Conservation (phyloP, 1,139 yeast genomes). For the Hemisphaericaspora xylanilytica region DNA sequence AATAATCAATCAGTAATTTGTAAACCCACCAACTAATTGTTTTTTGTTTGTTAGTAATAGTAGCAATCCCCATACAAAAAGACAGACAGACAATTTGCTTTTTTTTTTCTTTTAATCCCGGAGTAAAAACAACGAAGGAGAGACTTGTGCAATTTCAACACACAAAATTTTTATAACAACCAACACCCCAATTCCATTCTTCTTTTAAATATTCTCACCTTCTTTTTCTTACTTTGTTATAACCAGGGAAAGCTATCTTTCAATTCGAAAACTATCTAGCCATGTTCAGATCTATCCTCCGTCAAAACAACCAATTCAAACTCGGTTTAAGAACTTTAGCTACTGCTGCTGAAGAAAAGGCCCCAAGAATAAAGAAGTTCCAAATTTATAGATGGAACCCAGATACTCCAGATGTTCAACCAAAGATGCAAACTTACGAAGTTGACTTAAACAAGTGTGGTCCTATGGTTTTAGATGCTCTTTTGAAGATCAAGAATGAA, state of each 20-base stretch:
- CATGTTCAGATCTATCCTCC: constrained; percentile 20
- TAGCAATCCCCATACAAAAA: constrained; percentile 4
- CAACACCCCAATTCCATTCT: not conserved
- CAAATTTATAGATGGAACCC: constrained; percentile 98
- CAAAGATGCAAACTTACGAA: constrained; percentile 77
- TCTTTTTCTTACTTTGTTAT: not conserved
- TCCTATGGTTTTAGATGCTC: constrained; percentile 96
- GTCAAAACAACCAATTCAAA: constrained; percentile 27
- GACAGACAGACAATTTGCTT: too few relatives aligned
- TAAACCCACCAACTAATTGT: constrained; percentile 3
- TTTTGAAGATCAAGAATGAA: constrained; percentile 91
- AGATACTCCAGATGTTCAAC: constrained; percentile 92
- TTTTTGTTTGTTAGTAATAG: too few relatives aligned
- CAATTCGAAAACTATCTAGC: not conserved
- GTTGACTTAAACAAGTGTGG: constrained; percentile 91
- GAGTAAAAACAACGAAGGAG: not conserved
- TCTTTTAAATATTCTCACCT: not conserved
- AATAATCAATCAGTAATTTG: constrained; percentile 10
- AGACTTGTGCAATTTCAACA: not conserved
- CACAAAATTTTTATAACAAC: not conserved
- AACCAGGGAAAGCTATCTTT: not conserved
- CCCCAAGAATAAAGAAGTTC: constrained; percentile 72
- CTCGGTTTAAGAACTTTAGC: constrained; percentile 36
- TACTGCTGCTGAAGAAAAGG: constrained; percentile 35
- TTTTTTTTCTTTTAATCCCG: constrained; percentile 1